Conservation (phyloP, 257 asterid species). For the Asclepias syriaca region DNA sequence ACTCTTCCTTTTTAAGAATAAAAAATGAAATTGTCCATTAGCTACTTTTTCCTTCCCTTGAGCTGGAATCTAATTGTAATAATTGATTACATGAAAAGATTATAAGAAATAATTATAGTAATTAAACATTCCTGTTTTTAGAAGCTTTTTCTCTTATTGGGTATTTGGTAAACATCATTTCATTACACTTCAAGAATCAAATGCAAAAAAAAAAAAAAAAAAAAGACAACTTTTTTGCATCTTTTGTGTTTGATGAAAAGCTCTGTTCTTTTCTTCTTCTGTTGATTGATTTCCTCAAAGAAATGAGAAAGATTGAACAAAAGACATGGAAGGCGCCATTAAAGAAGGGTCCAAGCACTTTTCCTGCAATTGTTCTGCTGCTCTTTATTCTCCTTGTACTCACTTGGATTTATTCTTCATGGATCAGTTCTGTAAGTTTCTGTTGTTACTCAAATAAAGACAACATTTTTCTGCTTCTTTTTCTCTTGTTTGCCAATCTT, state of each 20-base stretch:
- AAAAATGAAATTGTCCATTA: too few relatives aligned
- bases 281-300: background rate
- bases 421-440: constrained; percentile 17
- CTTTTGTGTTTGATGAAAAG: background rate
- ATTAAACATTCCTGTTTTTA: too few relatives aligned
- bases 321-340: constrained; percentile 7
- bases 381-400: constrained; percentile 4
- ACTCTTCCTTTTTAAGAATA: background rate
- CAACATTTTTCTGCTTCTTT: too few relatives aligned
- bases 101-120: too few relatives aligned
- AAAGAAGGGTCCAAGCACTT: constrained; percentile 7
- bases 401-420: constrained; percentile 17
- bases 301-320: background rate
- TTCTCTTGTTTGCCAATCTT: background rate
- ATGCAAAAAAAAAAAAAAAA: too few relatives aligned
- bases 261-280: background rate
- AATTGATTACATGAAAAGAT: too few relatives aligned
- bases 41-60: background rate
- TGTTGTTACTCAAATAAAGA: background rate
- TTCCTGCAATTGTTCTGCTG: background rate
- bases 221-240: background rate
- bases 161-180: too few relatives aligned
- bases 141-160: too few relatives aligned
- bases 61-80: background rate
- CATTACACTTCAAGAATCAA: too few relatives aligned